phyloP scores from a whole-genome alignment of 768 basidiomycete genomes.

The Rubroboletus pulcherrimus region DNA sequence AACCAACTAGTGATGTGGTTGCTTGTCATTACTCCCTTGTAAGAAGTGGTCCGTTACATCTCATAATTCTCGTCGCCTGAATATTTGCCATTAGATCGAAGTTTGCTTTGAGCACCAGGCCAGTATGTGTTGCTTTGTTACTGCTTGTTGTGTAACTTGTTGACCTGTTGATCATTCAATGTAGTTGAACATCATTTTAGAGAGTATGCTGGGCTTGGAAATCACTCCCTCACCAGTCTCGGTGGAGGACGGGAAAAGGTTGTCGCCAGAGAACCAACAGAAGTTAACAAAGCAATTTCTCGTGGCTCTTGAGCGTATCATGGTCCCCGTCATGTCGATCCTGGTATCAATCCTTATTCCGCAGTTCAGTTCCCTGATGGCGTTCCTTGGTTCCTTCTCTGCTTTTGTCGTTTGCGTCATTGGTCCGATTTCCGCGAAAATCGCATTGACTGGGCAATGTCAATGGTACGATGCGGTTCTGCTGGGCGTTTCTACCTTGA shows the following conservation, averaged over 20 bases:
- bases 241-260: conserved; percentile 26
- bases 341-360: conserved; percentile 72
- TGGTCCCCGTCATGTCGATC: conserved; percentile 58
- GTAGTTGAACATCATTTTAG: conserved; percentile 78
- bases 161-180: conserved; percentile 1
- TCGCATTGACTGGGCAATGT: conserved; percentile 51
- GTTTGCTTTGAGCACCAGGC: conserved; percentile 80
- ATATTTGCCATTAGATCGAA: conserved; percentile 56
- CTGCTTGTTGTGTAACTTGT: background rate
- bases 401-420: conserved; percentile 75
- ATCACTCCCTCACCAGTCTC: conserved; percentile 7
- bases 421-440: conserved; percentile 71
- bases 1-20: conserved; percentile 81
- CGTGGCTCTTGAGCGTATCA: conserved; percentile 51
- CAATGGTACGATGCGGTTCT: conserved; percentile 50
- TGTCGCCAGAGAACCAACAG: conserved; percentile 7
- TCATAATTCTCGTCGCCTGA: conserved; percentile 10
- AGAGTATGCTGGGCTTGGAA: conserved; percentile 73
- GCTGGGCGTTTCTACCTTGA: conserved; percentile 48
- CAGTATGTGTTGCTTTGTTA: conserved; percentile 42
- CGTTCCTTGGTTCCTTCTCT: conserved; percentile 87
- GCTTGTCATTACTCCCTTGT: conserved; percentile 77
- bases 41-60: conserved; percentile 22
- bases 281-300: conserved; percentile 36
- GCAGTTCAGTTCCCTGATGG: conserved; percentile 80